Evolutionary conservation across 805 yeast species (phyloP).

Genomic region (Wickerhamiella cacticola): DNA sequence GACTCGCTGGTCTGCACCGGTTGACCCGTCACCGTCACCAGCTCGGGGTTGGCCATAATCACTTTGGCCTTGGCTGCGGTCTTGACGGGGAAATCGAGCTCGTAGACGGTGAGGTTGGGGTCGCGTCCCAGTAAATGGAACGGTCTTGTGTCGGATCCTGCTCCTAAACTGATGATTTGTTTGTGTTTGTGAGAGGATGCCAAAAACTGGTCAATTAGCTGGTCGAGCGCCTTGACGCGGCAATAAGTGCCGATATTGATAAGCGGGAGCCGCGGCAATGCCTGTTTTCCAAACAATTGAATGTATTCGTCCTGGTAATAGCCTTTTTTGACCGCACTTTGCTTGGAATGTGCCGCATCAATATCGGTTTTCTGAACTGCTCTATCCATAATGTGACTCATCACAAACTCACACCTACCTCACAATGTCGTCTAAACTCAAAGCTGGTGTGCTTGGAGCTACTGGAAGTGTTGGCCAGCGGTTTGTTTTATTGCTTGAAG

Average conservation of each 20-base stretch:
- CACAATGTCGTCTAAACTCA: background rate
- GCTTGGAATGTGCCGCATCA: constrained; percentile 47
- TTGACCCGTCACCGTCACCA: constrained; percentile 26
- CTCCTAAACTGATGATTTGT: constrained; percentile 59
- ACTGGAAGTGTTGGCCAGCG: constrained; percentile 98
- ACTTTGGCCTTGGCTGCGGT: constrained; percentile 40
- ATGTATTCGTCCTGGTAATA: constrained; percentile 37
- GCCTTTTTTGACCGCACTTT: constrained; percentile 34
- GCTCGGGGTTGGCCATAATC: constrained; percentile 29
- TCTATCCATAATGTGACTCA: constrained; percentile 21
- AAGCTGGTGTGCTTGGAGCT: constrained; percentile 84
- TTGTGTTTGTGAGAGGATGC: constrained; percentile 15
- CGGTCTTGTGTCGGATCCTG: constrained; percentile 67
- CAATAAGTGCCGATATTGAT: constrained; percentile 53
- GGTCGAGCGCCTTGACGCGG: constrained; percentile 37
- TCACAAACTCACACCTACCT: background rate
- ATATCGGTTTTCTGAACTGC: constrained; percentile 45
- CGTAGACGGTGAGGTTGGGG: constrained; percentile 36
- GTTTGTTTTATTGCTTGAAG: constrained; percentile 67
- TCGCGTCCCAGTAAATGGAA: constrained; percentile 37
- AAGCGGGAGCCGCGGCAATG: constrained; percentile 39
- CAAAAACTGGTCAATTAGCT: constrained; percentile 32
- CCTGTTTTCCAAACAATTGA: constrained; percentile 14
- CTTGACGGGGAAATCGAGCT: constrained; percentile 52
- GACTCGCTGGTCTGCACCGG: background rate